Evolutionary conservation across 306 rosid species (phyloP).

Genomic region (Dicorynia guianensis): DNA sequence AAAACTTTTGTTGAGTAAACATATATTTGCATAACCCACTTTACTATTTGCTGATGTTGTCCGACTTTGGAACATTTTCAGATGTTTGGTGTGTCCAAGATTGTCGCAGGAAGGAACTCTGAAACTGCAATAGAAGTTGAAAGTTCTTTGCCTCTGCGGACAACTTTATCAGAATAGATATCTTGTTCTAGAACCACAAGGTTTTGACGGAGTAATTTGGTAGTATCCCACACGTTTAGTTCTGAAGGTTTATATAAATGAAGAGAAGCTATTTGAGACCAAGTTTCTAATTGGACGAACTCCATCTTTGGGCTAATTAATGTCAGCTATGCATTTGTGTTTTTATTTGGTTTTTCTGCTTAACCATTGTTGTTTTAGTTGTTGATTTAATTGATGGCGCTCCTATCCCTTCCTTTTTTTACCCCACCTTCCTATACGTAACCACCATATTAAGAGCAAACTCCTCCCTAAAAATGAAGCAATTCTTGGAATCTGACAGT

Average conservation of each 20-base stretch:
- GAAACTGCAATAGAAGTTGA: constrained; percentile 68
- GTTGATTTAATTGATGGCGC: too few species aligned
- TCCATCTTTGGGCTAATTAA: too few species aligned
- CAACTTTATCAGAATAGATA: constrained; percentile 60
- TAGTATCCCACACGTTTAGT: too few species aligned
- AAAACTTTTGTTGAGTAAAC: constrained; percentile 14
- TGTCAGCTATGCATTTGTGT: too few species aligned
- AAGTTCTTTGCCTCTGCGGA: constrained; percentile 75
- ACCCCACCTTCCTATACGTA: too few species aligned
- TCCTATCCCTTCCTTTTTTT: too few species aligned
- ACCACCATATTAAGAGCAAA: too few species aligned
- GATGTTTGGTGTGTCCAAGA: constrained; percentile 92
- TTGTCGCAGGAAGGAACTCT: constrained; percentile 65
- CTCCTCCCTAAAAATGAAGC: too few species aligned
- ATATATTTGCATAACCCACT: not conserved
- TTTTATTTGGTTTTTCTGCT: not conserved
- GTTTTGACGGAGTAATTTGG: not conserved
- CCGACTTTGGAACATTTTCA: constrained; percentile 47
- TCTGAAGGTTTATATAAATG: not conserved
- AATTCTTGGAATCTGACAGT: too few species aligned
- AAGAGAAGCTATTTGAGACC: not conserved
- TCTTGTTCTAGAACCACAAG: not conserved
- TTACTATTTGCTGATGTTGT: constrained; percentile 8
- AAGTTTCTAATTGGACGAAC: not conserved
- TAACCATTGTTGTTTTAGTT: not conserved